phyloP scores from a whole-genome alignment of 495 filamentous ascomycete species.

The Physcia stellaris region DNA sequence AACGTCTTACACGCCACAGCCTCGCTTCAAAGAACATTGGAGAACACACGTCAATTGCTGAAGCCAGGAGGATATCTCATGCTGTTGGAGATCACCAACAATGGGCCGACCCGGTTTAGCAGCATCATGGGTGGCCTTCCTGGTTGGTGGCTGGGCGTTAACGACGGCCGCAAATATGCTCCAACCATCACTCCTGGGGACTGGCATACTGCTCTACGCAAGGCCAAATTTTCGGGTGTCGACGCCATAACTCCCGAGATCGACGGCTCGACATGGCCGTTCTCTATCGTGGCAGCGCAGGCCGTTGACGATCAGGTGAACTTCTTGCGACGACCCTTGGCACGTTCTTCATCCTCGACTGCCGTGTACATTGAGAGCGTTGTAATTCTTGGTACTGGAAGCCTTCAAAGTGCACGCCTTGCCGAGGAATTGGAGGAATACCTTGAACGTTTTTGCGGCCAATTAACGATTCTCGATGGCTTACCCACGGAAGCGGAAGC shows the following conservation, averaged over 20 bases:
- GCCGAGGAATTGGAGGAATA: not conserved
- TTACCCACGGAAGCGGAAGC: not conserved
- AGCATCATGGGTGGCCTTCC: constrained; percentile 27
- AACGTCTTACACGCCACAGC: constrained; percentile 14
- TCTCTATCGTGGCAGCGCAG: constrained; percentile 30
- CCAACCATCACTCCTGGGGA: constrained; percentile 20
- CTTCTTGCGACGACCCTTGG: not conserved
- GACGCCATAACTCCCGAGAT: constrained; percentile 18
- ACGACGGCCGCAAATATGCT: constrained; percentile 26
- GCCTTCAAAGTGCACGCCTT: not conserved
- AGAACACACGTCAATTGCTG: constrained; percentile 27
- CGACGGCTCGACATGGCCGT: constrained; percentile 17
- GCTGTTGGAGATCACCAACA: constrained; percentile 28
- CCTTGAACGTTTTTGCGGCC: not conserved
- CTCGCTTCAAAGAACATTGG: constrained; percentile 10
- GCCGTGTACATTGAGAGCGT: not conserved
- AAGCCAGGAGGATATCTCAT: constrained; percentile 42
- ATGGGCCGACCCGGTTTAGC: constrained; percentile 9
- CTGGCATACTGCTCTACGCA: constrained; percentile 29
- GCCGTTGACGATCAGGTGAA: constrained; percentile 26
- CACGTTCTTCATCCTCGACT: not conserved
- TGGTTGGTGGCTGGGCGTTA: constrained; percentile 38
- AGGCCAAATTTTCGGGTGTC: constrained; percentile 32
- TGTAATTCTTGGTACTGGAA: not conserved
- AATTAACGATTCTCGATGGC: not conserved